Evolutionary conservation across 345 rosid species (phyloP).

Genomic region (Populus pruinosa): DNA sequence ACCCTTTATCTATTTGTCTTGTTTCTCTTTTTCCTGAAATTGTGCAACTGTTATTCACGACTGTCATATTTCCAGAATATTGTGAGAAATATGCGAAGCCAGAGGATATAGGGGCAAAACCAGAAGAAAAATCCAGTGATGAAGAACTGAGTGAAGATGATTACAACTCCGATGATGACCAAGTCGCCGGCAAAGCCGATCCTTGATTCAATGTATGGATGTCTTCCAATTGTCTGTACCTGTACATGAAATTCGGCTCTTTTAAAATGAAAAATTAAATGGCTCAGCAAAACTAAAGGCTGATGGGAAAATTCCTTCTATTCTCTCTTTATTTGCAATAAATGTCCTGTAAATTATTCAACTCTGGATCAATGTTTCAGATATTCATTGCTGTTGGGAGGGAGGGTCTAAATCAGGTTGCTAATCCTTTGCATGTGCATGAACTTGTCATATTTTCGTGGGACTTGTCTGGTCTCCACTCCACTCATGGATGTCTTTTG

Average conservation of each 20-base stretch:
- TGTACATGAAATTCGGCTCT: conserved; percentile 48
- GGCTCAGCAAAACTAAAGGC: conserved; percentile 19
- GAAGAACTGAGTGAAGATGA: conserved; percentile 89
- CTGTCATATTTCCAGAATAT: conserved; percentile 45
- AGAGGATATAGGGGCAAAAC: conserved; percentile 51
- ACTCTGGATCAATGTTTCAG: conserved; percentile 22
- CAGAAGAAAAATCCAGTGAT: conserved; percentile 73
- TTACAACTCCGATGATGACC: conserved; percentile 61
- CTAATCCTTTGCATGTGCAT: neutral
- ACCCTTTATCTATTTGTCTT: neutral
- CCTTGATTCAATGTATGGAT: conserved; percentile 35
- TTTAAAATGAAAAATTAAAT: conserved; percentile 24
- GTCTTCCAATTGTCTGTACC: conserved; percentile 16
- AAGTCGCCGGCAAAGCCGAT: conserved; percentile 79
- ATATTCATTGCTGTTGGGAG: conserved; percentile 26
- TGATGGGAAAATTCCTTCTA: conserved; percentile 29
- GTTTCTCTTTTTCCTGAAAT: neutral
- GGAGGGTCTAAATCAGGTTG: neutral
- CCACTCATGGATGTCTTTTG: neutral
- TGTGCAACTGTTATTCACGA: neutral
- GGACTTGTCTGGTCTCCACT: neutral
- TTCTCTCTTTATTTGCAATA: conserved; percentile 32
- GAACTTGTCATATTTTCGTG: neutral
- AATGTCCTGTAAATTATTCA: conserved; percentile 41
- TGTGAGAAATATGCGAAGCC: conserved; percentile 86